These are phyloP conservation scores for Hygrocybe punicea DNA, from an alignment of 768 basidiomycete genomes.

Conservation along the genomic window DNA sequence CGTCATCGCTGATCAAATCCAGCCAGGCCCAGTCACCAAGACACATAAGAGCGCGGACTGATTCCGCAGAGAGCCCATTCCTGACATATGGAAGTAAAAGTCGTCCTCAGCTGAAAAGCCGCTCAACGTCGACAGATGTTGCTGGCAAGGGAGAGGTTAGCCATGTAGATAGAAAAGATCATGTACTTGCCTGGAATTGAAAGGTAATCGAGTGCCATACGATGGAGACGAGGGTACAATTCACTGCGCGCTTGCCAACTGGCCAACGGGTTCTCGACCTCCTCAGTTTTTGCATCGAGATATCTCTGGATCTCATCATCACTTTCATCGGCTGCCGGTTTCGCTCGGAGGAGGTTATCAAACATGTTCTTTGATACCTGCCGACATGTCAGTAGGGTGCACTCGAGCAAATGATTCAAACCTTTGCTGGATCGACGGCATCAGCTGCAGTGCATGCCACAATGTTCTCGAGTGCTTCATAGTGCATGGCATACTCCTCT, in stretches of 20 bases:
- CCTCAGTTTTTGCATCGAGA: not conserved
- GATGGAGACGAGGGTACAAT: constrained; percentile 18
- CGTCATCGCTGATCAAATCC: not conserved
- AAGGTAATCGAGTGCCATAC: constrained; percentile 30
- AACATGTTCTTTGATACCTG: constrained; percentile 16
- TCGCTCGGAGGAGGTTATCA: constrained; percentile 7
- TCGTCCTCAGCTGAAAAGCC: constrained; percentile 3
- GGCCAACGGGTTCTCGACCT: not conserved
- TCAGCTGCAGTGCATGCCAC: not conserved
- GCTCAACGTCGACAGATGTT: constrained; percentile 6
- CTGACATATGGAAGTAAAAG: not conserved
- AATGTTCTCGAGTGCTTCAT: not conserved
- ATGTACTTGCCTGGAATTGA: not conserved
- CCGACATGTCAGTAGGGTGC: not conserved
- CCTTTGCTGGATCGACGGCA: not conserved
- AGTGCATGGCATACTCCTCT: constrained; percentile 8
- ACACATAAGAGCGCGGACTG: constrained; percentile 5
- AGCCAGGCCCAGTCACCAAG: constrained; percentile 1
- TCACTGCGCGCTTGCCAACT: constrained; percentile 12
- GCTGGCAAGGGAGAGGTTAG: not conserved
- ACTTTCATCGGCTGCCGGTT: constrained; percentile 5
- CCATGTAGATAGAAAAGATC: not conserved
- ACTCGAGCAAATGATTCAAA: constrained; percentile 6
- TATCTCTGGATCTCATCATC: not conserved
- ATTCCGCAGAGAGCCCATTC: constrained; percentile 1